Base-by-base conservation (phyloP, 2,329 filamentous ascomycete genomes). In the Diaporthe longicolla region DNA sequence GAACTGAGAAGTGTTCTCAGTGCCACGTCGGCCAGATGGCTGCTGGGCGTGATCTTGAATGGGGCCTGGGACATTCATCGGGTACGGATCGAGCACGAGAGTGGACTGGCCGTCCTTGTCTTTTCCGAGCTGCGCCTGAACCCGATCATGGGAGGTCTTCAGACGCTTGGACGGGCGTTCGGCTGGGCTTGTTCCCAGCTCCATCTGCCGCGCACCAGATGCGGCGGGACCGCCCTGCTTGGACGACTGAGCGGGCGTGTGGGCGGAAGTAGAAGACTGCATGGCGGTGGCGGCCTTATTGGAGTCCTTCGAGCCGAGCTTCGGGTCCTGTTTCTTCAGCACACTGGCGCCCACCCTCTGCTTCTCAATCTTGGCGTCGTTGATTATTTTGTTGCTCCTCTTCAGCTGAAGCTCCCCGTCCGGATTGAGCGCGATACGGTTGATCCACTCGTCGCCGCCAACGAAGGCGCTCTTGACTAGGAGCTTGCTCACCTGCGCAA, bases 111-210 rank as follows among this genome's bases (percentile, higher is more conserved):
- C 45, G 45, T 21, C 9, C 1, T 48, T 7, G 45, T 19, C 19
- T 19, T 21, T 8, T 21, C n/a, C n/a, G 10, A 13, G 3, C 13
- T 59, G 57, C 11, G 4, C 21, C 13, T 1, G 8, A 10, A 9
- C 6, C 7, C 29, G 15, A 0, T 32, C 40, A 15, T 63, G 1
- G 1, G 58, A 63, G 11, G 24, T 29, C 24, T 63, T 63, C n/a
- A n/a, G n/a, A n/a, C 29, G 29, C 29, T 32, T 32, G 3, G 1
- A 6, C 7, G 29, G 29, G 4, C 29, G 29, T 6, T 32, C 29
- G 5, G 3, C 17, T 6, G 15, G 9, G n/a, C 7, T 29, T 21
- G 6, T 0, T 1, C 29, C 24, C 13, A 15, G 1, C 9, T 0
- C 24, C 37, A 17, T 45, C 37, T 17, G 15, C 21, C 1, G 5